Evolutionary conservation across 2,329 filamentous ascomycete species (phyloP).

Genomic region (Neoascochyta sp.): DNA sequence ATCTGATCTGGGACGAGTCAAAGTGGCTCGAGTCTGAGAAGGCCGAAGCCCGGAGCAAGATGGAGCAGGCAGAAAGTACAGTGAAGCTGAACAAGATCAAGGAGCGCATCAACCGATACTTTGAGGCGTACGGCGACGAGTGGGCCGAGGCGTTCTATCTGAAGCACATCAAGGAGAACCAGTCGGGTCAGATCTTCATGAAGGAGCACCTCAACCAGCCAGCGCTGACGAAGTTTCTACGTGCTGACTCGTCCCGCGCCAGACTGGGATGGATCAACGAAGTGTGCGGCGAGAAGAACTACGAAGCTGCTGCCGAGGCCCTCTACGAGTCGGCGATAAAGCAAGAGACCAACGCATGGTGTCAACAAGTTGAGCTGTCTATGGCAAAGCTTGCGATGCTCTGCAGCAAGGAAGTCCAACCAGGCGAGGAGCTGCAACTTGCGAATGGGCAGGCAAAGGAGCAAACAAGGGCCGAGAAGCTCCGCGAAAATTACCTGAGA

Average conservation of each 20-base stretch:
- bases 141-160: slow-evolving; percentile 79
- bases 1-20: slow-evolving; percentile 46
- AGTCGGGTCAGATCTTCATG: slow-evolving; percentile 55
- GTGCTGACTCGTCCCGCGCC: slow-evolving; percentile 65
- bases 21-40: slow-evolving; percentile 38
- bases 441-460: slow-evolving; percentile 13
- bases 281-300: slow-evolving; percentile 70
- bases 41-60: slow-evolving; percentile 29
- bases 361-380: slow-evolving; percentile 87
- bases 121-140: slow-evolving; percentile 60
- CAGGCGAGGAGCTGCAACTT: slow-evolving; percentile 38
- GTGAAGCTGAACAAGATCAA: slow-evolving; percentile 45
- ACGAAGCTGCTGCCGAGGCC: slow-evolving; percentile 66
- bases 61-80: slow-evolving; percentile 33
- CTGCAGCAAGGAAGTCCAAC: slow-evolving; percentile 47
- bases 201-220: slow-evolving; percentile 64
- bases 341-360: slow-evolving; percentile 79
- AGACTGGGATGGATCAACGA: slow-evolving; percentile 96
- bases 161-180: slow-evolving; percentile 61
- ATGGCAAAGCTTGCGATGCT: slow-evolving; percentile 75
- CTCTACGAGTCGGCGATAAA: slow-evolving; percentile 66
- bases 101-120: slow-evolving; percentile 48
- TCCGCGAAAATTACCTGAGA: slow-evolving; percentile 26
- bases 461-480: slow-evolving; percentile 41
- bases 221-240: slow-evolving; percentile 74